Evolutionary conservation across 2,329 filamentous ascomycete species (phyloP).

Genomic region (Clonostachys solani): DNA sequence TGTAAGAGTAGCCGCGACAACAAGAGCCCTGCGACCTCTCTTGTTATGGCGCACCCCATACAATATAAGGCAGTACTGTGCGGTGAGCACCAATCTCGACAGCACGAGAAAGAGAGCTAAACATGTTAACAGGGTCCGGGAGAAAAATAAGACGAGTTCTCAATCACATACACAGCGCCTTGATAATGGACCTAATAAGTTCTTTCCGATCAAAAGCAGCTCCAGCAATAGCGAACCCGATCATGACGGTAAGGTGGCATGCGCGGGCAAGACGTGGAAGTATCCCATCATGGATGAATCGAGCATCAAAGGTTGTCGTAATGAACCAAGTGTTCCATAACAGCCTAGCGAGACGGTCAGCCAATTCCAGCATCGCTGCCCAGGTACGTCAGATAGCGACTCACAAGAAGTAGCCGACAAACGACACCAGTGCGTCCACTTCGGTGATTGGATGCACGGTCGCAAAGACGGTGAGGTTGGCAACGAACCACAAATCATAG

Average conservation of each 20-base stretch:
- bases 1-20: constrained; percentile 27
- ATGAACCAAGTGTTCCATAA: constrained; percentile 67
- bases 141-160: background rate
- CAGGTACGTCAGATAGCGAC: background rate
- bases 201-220: constrained; percentile 33
- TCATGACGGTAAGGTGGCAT: constrained; percentile 59
- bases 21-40: constrained; percentile 25
- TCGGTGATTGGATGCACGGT: constrained; percentile 6
- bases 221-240: constrained; percentile 59
- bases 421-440: constrained; percentile 1
- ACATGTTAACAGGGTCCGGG: constrained; percentile 2
- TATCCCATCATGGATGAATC: constrained; percentile 60
- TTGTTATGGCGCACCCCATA: constrained; percentile 35
- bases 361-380: too few relatives aligned
- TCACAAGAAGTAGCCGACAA: constrained; percentile 4
- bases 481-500: constrained; percentile 7
- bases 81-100: constrained; percentile 44
- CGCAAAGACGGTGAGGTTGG: constrained; percentile 7
- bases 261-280: constrained; percentile 49
- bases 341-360: constrained; percentile 25
- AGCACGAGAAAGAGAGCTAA: constrained; percentile 41
- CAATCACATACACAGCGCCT: constrained; percentile 26
- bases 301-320: constrained; percentile 60
- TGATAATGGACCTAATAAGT: constrained; percentile 31
- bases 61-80: constrained; percentile 47